Percentiles rank a stretch among this genome's conserved stretches.
Evolutionary conservation across 1,139 yeast genomes (phyloP).

Genomic region (Taiozyma onychis): DNA sequence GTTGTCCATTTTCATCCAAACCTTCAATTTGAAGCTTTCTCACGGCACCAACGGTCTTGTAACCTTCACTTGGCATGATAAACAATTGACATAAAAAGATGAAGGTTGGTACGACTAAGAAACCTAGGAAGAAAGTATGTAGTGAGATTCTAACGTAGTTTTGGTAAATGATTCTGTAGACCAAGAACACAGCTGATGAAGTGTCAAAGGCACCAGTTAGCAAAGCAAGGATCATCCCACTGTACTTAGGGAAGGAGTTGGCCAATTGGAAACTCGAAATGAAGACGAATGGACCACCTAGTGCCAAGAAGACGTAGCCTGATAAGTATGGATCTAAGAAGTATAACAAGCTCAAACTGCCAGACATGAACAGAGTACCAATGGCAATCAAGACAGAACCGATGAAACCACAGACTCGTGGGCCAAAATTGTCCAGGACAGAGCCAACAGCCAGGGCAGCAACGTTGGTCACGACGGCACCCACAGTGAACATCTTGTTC

Average conservation of each 20-base stretch:
- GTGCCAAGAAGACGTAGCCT: constrained; percentile 65
- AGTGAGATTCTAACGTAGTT: constrained; percentile 31
- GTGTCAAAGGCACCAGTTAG: constrained; percentile 78
- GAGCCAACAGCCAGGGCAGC: constrained; percentile 80
- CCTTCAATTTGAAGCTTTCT: constrained; percentile 68
- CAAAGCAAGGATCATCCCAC: constrained; percentile 66
- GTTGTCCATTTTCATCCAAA: constrained; percentile 46
- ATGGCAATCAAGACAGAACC: constrained; percentile 6
- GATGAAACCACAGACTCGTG: constrained; percentile 68
- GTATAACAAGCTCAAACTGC: constrained; percentile 39
- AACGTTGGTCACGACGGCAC: constrained; percentile 84
- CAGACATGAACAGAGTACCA: constrained; percentile 64
- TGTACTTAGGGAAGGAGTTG: constrained; percentile 62
- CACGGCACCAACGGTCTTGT: constrained; percentile 63
- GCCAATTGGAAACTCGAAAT: constrained; percentile 78
- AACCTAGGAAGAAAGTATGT: constrained; percentile 55
- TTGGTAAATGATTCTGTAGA: constrained; percentile 61
- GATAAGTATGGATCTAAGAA: constrained; percentile 48
- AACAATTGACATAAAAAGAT: constrained; percentile 66
- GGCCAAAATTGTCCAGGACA: constrained; percentile 73
- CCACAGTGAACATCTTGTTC: constrained; percentile 76
- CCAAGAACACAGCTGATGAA: constrained; percentile 64
- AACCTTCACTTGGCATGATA: constrained; percentile 75
- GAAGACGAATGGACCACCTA: constrained; percentile 80
- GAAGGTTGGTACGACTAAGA: constrained; percentile 67